Percentiles rank a stretch among this genome's conserved stretches.
Conservation (phyloP, 768 basidiomycete species). For the Leucocoprinus leucothites region DNA sequence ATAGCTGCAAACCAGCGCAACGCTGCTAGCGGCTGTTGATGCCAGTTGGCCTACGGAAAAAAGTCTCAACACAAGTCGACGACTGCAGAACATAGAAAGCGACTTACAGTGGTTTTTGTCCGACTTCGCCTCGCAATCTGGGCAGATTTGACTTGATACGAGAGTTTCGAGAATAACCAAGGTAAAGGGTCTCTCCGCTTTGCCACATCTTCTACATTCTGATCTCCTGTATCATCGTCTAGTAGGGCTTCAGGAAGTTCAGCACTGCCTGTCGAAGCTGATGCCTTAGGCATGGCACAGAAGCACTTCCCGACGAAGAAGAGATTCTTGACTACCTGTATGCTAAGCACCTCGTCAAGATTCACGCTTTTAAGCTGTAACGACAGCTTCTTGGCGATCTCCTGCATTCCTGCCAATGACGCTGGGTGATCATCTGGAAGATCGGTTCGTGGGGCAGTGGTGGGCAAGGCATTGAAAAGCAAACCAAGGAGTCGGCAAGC, state of each 20-base stretch:
- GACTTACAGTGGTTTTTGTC: slow-evolving; percentile 41
- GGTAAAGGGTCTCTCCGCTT: slow-evolving; percentile 43
- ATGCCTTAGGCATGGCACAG: slow-evolving; percentile 33
- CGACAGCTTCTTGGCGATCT: slow-evolving; percentile 70
- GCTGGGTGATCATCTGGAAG: slow-evolving; percentile 41
- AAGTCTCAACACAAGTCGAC: slow-evolving; percentile 5
- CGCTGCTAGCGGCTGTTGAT: slow-evolving; percentile 73
- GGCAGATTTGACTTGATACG: slow-evolving; percentile 79
- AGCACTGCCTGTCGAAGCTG: slow-evolving; percentile 21
- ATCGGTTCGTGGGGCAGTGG: slow-evolving; percentile 31
- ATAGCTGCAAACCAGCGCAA: slow-evolving; percentile 96
- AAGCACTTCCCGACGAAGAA: slow-evolving; percentile 92
- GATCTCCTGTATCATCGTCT: slow-evolving; percentile 22
- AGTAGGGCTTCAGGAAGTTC: slow-evolving; percentile 28
- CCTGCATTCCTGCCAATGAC: slow-evolving; percentile 55
- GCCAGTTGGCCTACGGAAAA: slow-evolving; percentile 70
- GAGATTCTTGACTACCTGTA: slow-evolving; percentile 90
- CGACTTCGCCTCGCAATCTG: slow-evolving; percentile 67
- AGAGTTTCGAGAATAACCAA: slow-evolving; percentile 94
- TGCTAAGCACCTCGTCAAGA: slow-evolving; percentile 64
- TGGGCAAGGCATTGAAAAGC: slow-evolving; percentile 56
- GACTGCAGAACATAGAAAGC: not conserved
- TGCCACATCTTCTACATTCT: slow-evolving; percentile 19
- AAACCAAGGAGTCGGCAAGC: slow-evolving; percentile 73
- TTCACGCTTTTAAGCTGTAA: slow-evolving; percentile 80